Conservation (phyloP, 768 basidiomycete species). For the Dendrothele bispora region DNA sequence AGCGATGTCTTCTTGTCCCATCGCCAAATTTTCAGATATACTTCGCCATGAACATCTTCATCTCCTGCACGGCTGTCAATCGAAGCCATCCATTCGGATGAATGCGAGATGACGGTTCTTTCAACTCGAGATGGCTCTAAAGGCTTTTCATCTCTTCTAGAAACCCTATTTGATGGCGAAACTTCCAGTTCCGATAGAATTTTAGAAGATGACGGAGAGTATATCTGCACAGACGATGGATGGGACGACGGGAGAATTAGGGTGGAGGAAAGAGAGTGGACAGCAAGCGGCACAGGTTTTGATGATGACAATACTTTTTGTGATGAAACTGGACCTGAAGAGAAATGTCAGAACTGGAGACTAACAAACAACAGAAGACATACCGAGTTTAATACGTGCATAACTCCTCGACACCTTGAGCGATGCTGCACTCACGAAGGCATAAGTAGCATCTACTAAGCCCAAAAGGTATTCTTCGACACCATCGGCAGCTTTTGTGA, state of each 20-base stretch:
- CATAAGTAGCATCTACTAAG: constrained; percentile 78
- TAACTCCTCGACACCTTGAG: constrained; percentile 73
- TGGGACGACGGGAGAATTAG: constrained; percentile 92
- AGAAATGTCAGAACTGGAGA: constrained; percentile 7
- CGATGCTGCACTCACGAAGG: constrained; percentile 70
- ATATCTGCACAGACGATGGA: constrained; percentile 92
- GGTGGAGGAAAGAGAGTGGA: constrained; percentile 72
- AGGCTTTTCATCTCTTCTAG: constrained; percentile 74
- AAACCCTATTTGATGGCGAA: constrained; percentile 89
- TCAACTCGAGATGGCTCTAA: constrained; percentile 79
- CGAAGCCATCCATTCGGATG: constrained; percentile 92
- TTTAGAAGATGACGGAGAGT: constrained; percentile 69
- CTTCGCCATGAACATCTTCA: constrained; percentile 61
- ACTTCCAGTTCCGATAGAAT: constrained; percentile 88
- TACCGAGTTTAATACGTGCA: constrained; percentile 78
- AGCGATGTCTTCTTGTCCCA: constrained; percentile 67
- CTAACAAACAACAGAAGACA: constrained; percentile 7
- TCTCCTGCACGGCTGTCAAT: constrained; percentile 74
- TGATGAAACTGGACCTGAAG: constrained; percentile 26
- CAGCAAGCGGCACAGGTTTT: constrained; percentile 62
- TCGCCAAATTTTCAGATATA: constrained; percentile 88
- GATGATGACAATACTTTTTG: constrained; percentile 31
- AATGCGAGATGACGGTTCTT: constrained; percentile 58
- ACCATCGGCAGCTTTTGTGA: constrained; percentile 45
- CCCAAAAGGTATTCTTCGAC: constrained; percentile 90